Evolutionary conservation across 257 asterid genomes (phyloP), one percentile per base, ranked within the genome.

Genomic region (Parsonsia alboflavescens): DNA sequence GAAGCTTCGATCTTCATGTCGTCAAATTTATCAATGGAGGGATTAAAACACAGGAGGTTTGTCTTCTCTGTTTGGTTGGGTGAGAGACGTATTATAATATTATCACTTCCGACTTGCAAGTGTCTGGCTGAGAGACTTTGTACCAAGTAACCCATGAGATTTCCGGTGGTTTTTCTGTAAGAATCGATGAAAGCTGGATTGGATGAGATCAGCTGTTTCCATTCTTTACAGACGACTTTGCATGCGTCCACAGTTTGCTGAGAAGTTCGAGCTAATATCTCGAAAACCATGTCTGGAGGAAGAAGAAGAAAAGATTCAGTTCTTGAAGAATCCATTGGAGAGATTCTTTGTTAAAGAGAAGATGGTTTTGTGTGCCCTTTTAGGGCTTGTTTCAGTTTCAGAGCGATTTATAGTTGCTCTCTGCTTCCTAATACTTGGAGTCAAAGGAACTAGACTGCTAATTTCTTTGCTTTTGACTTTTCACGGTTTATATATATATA

Each of bases 1-100:
- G 82, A 78, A 13, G 78, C 78, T 6, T 50, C 61, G 39, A 78
- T 57, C 71, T 54, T n/a, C n/a, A 69, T 7, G n/a, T 65, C 46
- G 15, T 42, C 21, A 2, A 7, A 1, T 19, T 1, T 17, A 1
- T n/a, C n/a, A 17, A 66, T 21, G 66, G 19, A 22, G 64, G 5
- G 33, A 7, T 13, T 46, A 2, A 68, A n/a, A n/a, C n/a, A n/a
- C n/a, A n/a, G n/a, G n/a, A n/a, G n/a, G n/a, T n/a, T n/a, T 5
- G 4, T 8, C n/a, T 1, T 6, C 10, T 39, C 48, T 56, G 5
- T 19, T 16, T 45, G 15, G 15, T 77, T 39, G 15, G 59, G 33
- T 17, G 77, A 53, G 2, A 73, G 74, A 30, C 72, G 73, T 17
- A n/a, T 65, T 6, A 11, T n/a, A n/a, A n/a, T n/a, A n/a, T n/a